Base-by-base conservation (phyloP, 1,284 basidiomycete genomes). In the Irpex sp. region DNA sequence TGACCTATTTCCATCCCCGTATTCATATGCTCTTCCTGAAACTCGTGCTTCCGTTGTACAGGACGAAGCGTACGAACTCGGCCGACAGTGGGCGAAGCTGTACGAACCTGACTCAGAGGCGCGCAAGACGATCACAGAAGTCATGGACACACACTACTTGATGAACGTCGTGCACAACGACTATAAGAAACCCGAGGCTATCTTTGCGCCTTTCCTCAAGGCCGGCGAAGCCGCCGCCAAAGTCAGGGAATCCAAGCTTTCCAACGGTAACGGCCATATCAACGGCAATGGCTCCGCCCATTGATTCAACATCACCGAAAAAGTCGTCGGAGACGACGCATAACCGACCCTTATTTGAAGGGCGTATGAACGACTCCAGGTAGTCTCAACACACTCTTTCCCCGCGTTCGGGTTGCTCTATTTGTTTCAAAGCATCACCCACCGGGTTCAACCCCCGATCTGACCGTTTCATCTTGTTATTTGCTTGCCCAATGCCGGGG, bases 131-230 rank as follows among this genome's bases (percentile, higher is more conserved):
- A 90, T 99, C 70, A 79, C 83, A 64, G 80, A 86, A 39, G 78
- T 97, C 68, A 93, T 95, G 87, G 87, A 95, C 65, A 84, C 83
- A 1, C 90, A 84, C 62, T 93, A 90, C 81, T 89, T 99, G 68
- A 94, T 99, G 70, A 98, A 98, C 75, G 90, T 99, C 68, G 95
- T 98, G 15, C 95, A 98, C 76, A 98, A 99, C 78, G 93, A 98
- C 77, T 98, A 93, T 84, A 90, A 92, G 75, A 84, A 92, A 72
- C 78, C 87, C 5, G 81, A 90, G 57, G 89, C 90, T 43, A 96
- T 98, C 77, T 98, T 97, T 76, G 81, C 83, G 70, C 93, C 94
- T 0, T 97, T 98, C 84, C 82, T 85, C 76, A 85, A 87, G 72
- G 88, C 87, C 17, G 89, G 87, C 53, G 83, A 82, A 55, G 84